phyloP scores from a whole-genome alignment of 2,329 filamentous ascomycete genomes.

The Daldinia eschscholtzii region DNA sequence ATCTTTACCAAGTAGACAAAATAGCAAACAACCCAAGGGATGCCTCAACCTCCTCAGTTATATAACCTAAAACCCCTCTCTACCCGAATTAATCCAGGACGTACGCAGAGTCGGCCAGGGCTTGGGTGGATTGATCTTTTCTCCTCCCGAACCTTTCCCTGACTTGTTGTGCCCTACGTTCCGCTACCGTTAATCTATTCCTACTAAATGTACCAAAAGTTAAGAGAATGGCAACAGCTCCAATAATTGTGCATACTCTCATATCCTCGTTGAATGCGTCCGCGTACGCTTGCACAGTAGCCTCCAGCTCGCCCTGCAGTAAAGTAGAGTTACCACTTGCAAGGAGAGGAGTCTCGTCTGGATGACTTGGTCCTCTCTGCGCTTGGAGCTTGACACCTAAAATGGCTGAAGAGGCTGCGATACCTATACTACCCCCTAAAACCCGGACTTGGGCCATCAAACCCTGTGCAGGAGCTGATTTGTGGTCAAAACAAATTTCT shows the following conservation, averaged over 20 bases:
- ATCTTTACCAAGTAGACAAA: not conserved
- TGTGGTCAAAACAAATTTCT: slow-evolving; percentile 35
- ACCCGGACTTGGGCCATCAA: slow-evolving; percentile 65
- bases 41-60: not conserved
- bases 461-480: slow-evolving; percentile 64
- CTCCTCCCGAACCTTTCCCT: slow-evolving; percentile 48
- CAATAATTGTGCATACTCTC: slow-evolving; percentile 59
- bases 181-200: slow-evolving; percentile 48
- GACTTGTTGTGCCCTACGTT: slow-evolving; percentile 47
- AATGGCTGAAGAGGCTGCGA: slow-evolving; percentile 65
- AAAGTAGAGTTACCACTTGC: slow-evolving; percentile 42
- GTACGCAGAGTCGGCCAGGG: not conserved
- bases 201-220: slow-evolving; percentile 57
- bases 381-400: slow-evolving; percentile 53
- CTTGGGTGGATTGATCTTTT: slow-evolving; percentile 19
- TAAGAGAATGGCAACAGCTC: slow-evolving; percentile 57
- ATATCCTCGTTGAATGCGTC: slow-evolving; percentile 62
- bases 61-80: not conserved
- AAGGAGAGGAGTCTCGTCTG: slow-evolving; percentile 48
- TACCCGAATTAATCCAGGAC: not conserved
- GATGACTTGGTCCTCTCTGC: slow-evolving; percentile 49
- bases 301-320: slow-evolving; percentile 48
- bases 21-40: not conserved
- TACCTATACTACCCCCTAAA: slow-evolving; percentile 67
- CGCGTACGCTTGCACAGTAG: slow-evolving; percentile 57